phyloP scores from a whole-genome alignment of 805 yeast species.

The Sugiyamaella americana region DNA sequence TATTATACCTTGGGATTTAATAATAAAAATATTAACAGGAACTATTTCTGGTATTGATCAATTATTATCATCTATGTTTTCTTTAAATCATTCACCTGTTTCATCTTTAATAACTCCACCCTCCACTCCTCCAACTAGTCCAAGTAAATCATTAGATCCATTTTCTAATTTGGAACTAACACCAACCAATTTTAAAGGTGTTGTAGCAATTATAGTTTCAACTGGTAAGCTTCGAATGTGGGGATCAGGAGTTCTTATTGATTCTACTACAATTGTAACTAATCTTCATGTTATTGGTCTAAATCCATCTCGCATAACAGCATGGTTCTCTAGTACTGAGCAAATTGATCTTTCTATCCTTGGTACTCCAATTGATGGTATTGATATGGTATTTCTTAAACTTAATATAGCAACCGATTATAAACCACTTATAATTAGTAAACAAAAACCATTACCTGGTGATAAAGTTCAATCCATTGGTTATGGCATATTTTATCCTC shows the following conservation, averaged over 20 bases:
- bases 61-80: background rate
- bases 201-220: constrained; percentile 13
- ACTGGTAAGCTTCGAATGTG: constrained; percentile 26
- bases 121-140: background rate
- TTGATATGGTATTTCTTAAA: constrained; percentile 29
- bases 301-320: constrained; percentile 7
- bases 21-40: constrained; percentile 9
- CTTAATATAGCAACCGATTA: constrained; percentile 9
- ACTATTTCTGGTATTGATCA: background rate
- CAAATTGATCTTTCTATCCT: constrained; percentile 13
- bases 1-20: constrained; percentile 28
- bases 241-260: constrained; percentile 35
- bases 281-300: constrained; percentile 30
- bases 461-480: constrained; percentile 28
- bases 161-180: background rate
- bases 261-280: constrained; percentile 26
- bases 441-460: constrained; percentile 16
- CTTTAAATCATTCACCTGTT: background rate
- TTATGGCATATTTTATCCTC: constrained; percentile 31
- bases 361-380: constrained; percentile 25
- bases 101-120: background rate
- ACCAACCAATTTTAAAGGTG: constrained; percentile 8
- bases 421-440: constrained; percentile 20
- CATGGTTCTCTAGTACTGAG: constrained; percentile 12
- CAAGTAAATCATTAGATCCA: background rate